A percentile compares a stretch with the other conserved stretches of the same genome.
These are phyloP conservation scores for Pseudopithomyces maydicus DNA, from an alignment of 2,329 filamentous ascomycete species.

Conservation along the genomic window DNA sequence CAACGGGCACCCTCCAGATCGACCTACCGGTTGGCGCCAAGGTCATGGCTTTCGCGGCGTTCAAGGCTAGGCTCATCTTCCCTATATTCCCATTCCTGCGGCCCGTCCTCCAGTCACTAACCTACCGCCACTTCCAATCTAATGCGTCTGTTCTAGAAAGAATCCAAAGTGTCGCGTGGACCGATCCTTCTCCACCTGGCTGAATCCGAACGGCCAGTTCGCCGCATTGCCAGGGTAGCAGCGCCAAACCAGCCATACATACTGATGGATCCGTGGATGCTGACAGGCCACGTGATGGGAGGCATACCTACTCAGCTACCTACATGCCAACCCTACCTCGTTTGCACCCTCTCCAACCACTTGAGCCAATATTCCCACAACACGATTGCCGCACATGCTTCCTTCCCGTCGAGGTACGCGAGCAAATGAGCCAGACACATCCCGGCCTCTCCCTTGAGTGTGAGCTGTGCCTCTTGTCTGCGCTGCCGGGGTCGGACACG, in stretches of 20 bases:
- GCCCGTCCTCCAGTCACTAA: not conserved
- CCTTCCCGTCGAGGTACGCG: not conserved
- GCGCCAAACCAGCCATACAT: too few species aligned
- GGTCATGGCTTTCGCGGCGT: too few species aligned
- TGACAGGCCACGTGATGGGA: not conserved
- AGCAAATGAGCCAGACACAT: not conserved
- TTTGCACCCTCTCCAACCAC: not conserved
- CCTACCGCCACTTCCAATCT: not conserved
- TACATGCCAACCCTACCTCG: not conserved
- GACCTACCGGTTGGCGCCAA: too few species aligned
- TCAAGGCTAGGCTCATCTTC: too few species aligned
- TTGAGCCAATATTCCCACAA: not conserved
- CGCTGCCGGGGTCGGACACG: not conserved
- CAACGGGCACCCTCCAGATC: too few species aligned
- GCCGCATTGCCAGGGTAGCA: not conserved
- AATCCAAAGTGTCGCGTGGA: not conserved
- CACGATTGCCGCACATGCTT: not conserved
- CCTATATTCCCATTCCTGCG: not conserved
- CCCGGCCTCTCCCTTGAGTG: not conserved
- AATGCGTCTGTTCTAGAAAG: not conserved
- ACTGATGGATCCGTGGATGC: not conserved
- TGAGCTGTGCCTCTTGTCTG: constrained; percentile 6
- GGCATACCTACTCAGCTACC: not conserved
- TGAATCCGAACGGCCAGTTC: not conserved
- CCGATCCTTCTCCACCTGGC: not conserved